phyloP scores from a whole-genome alignment of 768 basidiomycete species.

The Boletus tomentosulus region DNA sequence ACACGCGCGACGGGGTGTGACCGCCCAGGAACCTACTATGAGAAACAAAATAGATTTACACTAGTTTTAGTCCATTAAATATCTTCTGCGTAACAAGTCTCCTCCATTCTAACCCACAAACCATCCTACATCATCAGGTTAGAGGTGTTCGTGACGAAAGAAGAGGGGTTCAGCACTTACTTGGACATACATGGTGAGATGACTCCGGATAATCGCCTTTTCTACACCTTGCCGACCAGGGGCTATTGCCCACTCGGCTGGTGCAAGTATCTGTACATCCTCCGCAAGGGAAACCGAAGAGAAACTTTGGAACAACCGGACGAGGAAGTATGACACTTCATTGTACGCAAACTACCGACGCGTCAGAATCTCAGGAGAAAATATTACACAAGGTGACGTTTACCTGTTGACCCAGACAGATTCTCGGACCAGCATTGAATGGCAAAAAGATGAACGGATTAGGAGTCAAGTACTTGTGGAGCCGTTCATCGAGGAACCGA shows the following conservation, averaged over 20 bases:
- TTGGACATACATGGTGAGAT: constrained; percentile 52
- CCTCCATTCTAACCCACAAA: constrained; percentile 28
- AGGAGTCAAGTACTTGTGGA: constrained; percentile 50
- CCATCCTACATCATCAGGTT: constrained; percentile 15
- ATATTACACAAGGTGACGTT: no score
- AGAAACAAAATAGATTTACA: no score
- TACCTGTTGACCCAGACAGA: constrained; percentile 37
- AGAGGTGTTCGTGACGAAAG: neutral
- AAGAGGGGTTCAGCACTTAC: constrained; percentile 26
- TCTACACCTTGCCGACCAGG: constrained; percentile 42
- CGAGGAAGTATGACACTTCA: no score
- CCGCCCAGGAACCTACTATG: no score
- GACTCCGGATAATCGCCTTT: constrained; percentile 40
- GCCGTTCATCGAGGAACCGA: constrained; percentile 59
- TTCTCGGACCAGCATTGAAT: constrained; percentile 39
- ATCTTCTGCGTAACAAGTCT: neutral
- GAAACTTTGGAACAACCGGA: no score
- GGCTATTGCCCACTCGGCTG: no score
- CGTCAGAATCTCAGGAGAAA: no score
- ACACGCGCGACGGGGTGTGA: no score
- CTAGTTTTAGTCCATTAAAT: no score
- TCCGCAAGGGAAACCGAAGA: no score
- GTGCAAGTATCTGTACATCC: no score
- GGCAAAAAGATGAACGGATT: constrained; percentile 51
- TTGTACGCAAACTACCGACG: no score